Base-by-base conservation (phyloP, 805 yeast species). In the Candida germanica region DNA sequence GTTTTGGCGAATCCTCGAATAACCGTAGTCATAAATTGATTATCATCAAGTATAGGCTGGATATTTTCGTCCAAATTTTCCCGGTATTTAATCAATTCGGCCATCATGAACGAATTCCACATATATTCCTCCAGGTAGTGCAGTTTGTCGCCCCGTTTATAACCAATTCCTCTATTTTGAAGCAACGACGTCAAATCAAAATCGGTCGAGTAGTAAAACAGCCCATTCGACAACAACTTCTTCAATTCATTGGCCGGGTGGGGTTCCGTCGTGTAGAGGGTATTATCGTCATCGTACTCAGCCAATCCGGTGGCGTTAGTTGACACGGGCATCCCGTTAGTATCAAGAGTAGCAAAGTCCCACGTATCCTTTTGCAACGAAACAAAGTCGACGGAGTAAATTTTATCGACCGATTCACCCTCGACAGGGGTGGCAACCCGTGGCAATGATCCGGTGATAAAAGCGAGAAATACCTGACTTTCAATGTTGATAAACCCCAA, bases 1-100 rank as follows among this genome's bases (percentile, higher is more conserved):
- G 97, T 85, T 44, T 86, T 85, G 0, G 98, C 96, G 68, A 88
- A 93, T 0, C 99, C 99, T 40, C 98, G 71, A 36, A 93, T 93
- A 6, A 84, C 96, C 0, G 96, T 86, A 1, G 97, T 88, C 33
- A 91, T 64, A 49, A 91, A 88, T 17, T 85, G 83, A 51, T 83
- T 85, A 21, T 72, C 73, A 56, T 89, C 96, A 36, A 93, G 55
- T 9, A 73, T 64, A 23, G 64, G 64, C 47, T 77, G 83, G 21
- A 79, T 77, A 13, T 65, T 73, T 4, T 66, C 64, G 26, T 82
- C 89, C 37, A 87, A 62, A 38, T 83, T 82, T 43, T 80, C 72
- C 42, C 95, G 70, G 59, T 83, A 89, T 30, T 76, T 72, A 43
- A 87, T 68, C 33, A 91, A 73, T 44, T 87, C 95, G 36, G 80